These are phyloP conservation scores for Leptographium procerum DNA, from an alignment of 2,329 filamentous ascomycete species.

Conservation along the genomic window DNA sequence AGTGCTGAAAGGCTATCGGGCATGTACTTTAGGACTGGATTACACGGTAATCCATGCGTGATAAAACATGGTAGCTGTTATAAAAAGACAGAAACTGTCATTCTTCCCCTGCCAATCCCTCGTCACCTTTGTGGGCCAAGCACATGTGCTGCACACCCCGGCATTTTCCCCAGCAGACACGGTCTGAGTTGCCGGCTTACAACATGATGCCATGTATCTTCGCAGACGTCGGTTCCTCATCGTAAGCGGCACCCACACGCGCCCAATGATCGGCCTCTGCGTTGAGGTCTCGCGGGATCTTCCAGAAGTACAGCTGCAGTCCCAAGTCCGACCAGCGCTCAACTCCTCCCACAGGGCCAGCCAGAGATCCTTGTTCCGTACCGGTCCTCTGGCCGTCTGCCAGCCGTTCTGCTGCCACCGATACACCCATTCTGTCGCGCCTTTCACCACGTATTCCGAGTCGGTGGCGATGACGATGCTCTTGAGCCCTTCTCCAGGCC, in stretches of 20 bases:
- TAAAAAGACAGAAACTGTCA: too few relatives aligned
- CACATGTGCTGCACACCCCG: too few relatives aligned
- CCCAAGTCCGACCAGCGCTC: conserved; percentile 5
- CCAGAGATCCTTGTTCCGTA: conserved; percentile 33
- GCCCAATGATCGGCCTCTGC: not conserved
- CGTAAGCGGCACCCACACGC: not conserved
- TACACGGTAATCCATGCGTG: too few relatives aligned
- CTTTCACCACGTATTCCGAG: conserved; percentile 31
- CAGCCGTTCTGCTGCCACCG: conserved; percentile 29
- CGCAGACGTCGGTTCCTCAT: not conserved
- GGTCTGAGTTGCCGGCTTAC: not conserved
- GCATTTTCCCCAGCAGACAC: too few relatives aligned
- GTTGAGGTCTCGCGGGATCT: conserved; percentile 10
- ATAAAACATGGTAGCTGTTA: too few relatives aligned
- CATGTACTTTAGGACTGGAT: too few relatives aligned
- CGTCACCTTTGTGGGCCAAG: too few relatives aligned
- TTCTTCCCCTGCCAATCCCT: too few relatives aligned
- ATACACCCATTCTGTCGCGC: conserved; percentile 27
- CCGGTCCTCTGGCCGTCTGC: conserved; percentile 18
- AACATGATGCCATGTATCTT: not conserved
- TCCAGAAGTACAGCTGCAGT: conserved; percentile 18
- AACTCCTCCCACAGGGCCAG: conserved; percentile 22
- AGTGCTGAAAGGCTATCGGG: too few relatives aligned
- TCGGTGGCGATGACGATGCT: conserved; percentile 36
- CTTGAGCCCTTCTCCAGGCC: conserved; percentile 27